phyloP scores from a whole-genome alignment of 2,329 filamentous ascomycete genomes.

The Mycosphaerelloides madeirae region DNA sequence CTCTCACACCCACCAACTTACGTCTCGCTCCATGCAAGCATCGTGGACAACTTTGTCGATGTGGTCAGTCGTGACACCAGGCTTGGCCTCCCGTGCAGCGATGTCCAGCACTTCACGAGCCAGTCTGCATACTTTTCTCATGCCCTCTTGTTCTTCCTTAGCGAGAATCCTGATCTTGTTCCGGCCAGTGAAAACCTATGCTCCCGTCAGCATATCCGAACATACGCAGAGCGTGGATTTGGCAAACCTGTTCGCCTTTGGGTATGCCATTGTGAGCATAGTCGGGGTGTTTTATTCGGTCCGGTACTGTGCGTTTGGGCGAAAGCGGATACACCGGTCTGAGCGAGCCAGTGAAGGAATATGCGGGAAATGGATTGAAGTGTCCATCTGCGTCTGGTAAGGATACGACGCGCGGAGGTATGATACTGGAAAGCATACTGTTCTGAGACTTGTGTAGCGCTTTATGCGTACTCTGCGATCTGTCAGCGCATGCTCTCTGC shows the following conservation, averaged over 20 bases:
- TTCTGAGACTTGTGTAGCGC: conserved; percentile 74
- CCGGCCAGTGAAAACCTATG: conserved; percentile 52
- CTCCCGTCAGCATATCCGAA: conserved; percentile 3
- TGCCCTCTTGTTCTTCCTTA: conserved; percentile 73
- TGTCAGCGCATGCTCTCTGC: conserved; percentile 11
- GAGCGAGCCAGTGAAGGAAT: conserved; percentile 72
- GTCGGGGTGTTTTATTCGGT: conserved; percentile 76
- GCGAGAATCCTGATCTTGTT: conserved; percentile 82
- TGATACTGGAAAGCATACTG: conserved; percentile 63
- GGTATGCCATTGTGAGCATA: conserved; percentile 82
- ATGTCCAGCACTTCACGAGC: conserved; percentile 90
- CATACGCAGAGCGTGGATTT: not conserved
- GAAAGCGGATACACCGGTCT: conserved; percentile 72
- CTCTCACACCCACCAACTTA: conserved; percentile 44
- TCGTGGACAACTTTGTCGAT: conserved; percentile 95
- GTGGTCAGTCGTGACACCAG: conserved; percentile 93
- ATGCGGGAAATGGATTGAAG: conserved; percentile 90
- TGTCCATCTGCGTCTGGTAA: conserved; percentile 79
- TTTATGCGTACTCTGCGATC: conserved; percentile 71
- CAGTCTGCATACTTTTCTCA: conserved; percentile 86
- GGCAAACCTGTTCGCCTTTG: conserved; percentile 61
- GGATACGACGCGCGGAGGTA: conserved; percentile 79
- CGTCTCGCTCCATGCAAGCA: conserved; percentile 85
- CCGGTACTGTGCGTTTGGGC: conserved; percentile 65
- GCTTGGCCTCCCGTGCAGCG: conserved; percentile 73